Conservation (phyloP, 2,329 filamentous ascomycete species). For the Ceratocystis colombiana region DNA sequence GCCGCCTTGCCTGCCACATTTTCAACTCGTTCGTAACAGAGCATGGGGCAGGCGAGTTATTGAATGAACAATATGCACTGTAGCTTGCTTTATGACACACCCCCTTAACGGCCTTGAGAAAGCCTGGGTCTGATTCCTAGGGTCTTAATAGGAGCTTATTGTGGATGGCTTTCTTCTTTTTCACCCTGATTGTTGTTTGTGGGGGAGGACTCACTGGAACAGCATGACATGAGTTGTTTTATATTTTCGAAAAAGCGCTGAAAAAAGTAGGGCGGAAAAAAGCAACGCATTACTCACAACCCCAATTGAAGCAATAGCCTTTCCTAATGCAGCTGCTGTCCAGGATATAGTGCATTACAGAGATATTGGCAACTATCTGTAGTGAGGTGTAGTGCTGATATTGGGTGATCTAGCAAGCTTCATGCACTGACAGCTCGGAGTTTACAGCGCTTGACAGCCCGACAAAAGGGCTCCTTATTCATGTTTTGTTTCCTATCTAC, state of each 20-base stretch:
- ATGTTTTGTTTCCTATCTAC: background rate
- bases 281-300: too few relatives aligned
- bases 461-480: background rate
- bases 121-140: background rate
- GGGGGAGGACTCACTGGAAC: background rate
- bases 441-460: slow-evolving; percentile 5
- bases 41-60: background rate
- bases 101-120: too few relatives aligned
- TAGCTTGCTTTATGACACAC: too few relatives aligned
- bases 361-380: background rate
- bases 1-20: background rate
- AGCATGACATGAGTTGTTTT: background rate
- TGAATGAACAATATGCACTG: too few relatives aligned
- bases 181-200: background rate
- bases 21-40: background rate
- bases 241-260: too few relatives aligned
- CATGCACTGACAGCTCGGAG: slow-evolving; percentile 1
- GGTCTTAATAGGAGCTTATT: background rate
- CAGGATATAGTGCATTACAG: background rate
- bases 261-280: too few relatives aligned
- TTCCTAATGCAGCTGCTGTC: background rate
- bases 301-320: background rate
- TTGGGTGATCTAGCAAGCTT: background rate
- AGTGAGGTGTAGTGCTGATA: background rate
- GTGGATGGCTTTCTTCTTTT: background rate